Evolutionary conservation across 805 yeast species (phyloP), one percentile per base, ranked within the genome.

Genomic region (Lachancea nothofagi): DNA sequence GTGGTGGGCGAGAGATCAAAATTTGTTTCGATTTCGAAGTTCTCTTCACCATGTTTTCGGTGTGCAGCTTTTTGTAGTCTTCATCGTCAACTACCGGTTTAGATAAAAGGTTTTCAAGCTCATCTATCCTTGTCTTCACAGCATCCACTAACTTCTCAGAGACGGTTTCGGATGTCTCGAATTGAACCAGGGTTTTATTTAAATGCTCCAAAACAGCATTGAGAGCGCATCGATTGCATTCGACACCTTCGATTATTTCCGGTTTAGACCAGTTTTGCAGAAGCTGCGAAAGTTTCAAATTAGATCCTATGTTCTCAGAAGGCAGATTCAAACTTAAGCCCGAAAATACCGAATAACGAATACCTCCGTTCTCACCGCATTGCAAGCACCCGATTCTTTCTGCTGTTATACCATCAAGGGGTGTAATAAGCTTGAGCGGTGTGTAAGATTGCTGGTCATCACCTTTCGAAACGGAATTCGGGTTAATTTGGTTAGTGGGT

Each of bases 291-390:
- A 84, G 62, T 32, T 65, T 64, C 26, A 70, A 62, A n/a, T 68
- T 55, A 1, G 69, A 55, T 25, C 70, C 70, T 33, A 61, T 61
- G 34, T 59, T 63, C 33, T 66, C 69, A 30, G 70, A 61, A 0
- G 90, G 89, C 35, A 84, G 65, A 46, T 80, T 83, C 49, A 84
- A 69, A 48, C 84, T 78, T 36, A 84, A 59, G 0, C 93, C 90
- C 51, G 85, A 77, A 14, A 79, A 72, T 0, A 86, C 84, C 1
- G 93, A 81, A 48, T 80, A 82, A 45, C 96, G 72, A 13, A 89
- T 80, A 2, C 97, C 97, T 40, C 96, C 96, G 61, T 79, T 85
- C 53, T 90, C 97, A 43, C 96, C 96, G 71, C 97, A 90, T 12
- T 70, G 70, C 37, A 85, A 70, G 59, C 97, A 90, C 0, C 96